Conservation (phyloP, 75 land plant species). For the Picea glauca region DNA sequence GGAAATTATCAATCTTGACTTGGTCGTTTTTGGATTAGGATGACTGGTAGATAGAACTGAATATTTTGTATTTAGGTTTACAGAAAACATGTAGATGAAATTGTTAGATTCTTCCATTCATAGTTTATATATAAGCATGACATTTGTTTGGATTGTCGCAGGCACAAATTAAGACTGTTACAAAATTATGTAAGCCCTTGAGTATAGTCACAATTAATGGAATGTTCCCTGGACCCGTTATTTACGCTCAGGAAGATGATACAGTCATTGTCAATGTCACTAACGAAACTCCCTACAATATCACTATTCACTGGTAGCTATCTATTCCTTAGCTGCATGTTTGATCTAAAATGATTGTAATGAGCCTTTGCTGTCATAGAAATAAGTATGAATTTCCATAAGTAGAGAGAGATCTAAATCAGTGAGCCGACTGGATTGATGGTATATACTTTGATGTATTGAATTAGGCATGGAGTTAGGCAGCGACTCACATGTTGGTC, state of each 20-base stretch:
- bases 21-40: too few relatives aligned
- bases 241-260: slow-evolving; percentile 49
- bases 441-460: not conserved
- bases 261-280: slow-evolving; percentile 36
- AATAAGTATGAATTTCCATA: too few relatives aligned
- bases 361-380: too few relatives aligned
- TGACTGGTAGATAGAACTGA: too few relatives aligned
- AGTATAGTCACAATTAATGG: slow-evolving; percentile 48
- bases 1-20: too few relatives aligned
- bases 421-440: too few relatives aligned
- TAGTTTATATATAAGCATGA: too few relatives aligned
- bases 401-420: too few relatives aligned
- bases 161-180: slow-evolving; percentile 23
- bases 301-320: slow-evolving; percentile 41
- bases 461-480: slow-evolving; percentile 50
- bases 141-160: not conserved
- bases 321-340: not conserved
- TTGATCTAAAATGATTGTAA: not conserved
- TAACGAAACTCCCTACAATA: slow-evolving; percentile 39
- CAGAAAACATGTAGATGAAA: too few relatives aligned
- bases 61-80: too few relatives aligned
- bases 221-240: slow-evolving; percentile 49
- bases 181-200: slow-evolving; percentile 29
- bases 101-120: too few relatives aligned
- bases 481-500: slow-evolving; percentile 39